Conservation (phyloP, 2,329 filamentous ascomycete species). For the Ilyonectria mors-panacis region DNA sequence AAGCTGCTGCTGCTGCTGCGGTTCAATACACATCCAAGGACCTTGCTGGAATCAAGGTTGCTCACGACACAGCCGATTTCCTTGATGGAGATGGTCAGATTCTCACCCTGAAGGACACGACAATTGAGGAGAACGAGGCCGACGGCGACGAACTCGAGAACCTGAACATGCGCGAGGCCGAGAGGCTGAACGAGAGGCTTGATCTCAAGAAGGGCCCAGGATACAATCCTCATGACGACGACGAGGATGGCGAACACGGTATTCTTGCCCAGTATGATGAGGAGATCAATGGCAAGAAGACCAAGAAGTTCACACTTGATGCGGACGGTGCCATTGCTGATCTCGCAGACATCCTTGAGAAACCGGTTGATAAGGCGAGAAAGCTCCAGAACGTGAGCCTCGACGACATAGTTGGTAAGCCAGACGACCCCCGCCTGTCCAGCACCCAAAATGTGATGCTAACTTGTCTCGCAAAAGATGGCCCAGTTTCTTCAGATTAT, state of each 20-base stretch:
- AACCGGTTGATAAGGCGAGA: slow-evolving; percentile 68
- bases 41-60: slow-evolving; percentile 91
- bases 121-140: slow-evolving; percentile 86
- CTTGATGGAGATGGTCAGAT: slow-evolving; percentile 89
- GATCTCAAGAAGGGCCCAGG: slow-evolving; percentile 90
- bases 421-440: neutral
- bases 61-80: slow-evolving; percentile 87
- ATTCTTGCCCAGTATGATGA: slow-evolving; percentile 96
- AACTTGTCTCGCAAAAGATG: slow-evolving; percentile 38
- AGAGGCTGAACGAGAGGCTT: slow-evolving; percentile 81
- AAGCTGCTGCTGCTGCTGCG: slow-evolving; percentile 74
- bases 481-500: slow-evolving; percentile 81
- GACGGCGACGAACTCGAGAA: slow-evolving; percentile 94
- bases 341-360: slow-evolving; percentile 68
- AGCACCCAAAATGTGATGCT: slow-evolving; percentile 15
- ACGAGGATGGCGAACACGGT: slow-evolving; percentile 73
- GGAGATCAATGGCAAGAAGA: slow-evolving; percentile 91
- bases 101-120: slow-evolving; percentile 93
- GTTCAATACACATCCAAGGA: slow-evolving; percentile 86
- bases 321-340: slow-evolving; percentile 79
- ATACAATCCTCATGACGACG: slow-evolving; percentile 87
- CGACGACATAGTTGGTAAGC: slow-evolving; percentile 78
- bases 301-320: slow-evolving; percentile 89
- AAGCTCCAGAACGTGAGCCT: slow-evolving; percentile 82
- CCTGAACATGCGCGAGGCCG: slow-evolving; percentile 77